Percentiles rank a stretch among this genome's conserved stretches.
These are phyloP conservation scores for Debaryomyces nepalensis DNA, from an alignment of 1,139 yeast species.

Conservation along the genomic window DNA sequence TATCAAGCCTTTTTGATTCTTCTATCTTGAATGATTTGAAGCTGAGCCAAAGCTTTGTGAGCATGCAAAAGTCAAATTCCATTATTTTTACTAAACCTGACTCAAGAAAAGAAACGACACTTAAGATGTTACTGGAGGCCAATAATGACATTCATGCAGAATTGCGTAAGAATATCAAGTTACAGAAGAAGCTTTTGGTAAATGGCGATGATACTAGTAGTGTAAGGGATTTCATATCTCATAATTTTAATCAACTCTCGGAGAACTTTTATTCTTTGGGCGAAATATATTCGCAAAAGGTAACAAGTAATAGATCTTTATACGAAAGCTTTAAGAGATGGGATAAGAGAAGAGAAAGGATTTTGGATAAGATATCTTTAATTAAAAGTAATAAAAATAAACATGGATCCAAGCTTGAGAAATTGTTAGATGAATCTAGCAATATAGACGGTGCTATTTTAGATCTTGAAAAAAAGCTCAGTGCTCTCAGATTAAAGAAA, in stretches of 20 bases:
- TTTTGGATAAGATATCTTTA: conserved; percentile 41
- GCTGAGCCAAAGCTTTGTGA: background rate
- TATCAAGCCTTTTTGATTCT: conserved; percentile 1
- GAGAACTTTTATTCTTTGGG: conserved; percentile 51
- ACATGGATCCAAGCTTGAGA: conserved; percentile 50
- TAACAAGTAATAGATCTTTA: conserved; percentile 33
- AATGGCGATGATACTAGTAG: conserved; percentile 39
- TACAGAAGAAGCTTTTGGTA: conserved; percentile 29
- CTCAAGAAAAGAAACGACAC: conserved; percentile 16
- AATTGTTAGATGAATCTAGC: conserved; percentile 39
- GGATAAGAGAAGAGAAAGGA: conserved; percentile 44
- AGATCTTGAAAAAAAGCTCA: conserved; percentile 43
- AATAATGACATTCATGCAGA: conserved; percentile 25
- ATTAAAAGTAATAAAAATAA: conserved; percentile 48
- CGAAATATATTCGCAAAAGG: conserved; percentile 53
- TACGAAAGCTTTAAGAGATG: conserved; percentile 44
- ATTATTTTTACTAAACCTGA: background rate
- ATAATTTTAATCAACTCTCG: conserved; percentile 40
- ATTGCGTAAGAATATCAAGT: conserved; percentile 26
- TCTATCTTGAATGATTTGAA: conserved; percentile 2
- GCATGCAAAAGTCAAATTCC: conserved; percentile 1
- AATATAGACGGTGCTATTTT: conserved; percentile 47
- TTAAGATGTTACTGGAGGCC: conserved; percentile 19
- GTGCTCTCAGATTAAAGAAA: conserved; percentile 42
- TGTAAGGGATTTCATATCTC: conserved; percentile 32